Evolutionary conservation across 164 flowering plant genomes (phyloP).

Genomic region (Taxillus chinensis): DNA sequence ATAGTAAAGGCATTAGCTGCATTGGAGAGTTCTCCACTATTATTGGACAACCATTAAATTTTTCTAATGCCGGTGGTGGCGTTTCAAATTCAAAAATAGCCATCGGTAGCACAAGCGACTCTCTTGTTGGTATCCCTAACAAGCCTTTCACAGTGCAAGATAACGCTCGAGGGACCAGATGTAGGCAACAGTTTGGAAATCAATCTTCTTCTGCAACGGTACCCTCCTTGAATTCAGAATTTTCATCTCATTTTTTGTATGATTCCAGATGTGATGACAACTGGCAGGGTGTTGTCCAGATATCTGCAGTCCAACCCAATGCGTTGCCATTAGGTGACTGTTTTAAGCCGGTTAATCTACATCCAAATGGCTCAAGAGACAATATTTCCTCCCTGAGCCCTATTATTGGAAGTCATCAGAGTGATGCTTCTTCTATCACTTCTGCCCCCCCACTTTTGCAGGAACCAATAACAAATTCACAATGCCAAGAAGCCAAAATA

Average conservation of each 20-base stretch:
- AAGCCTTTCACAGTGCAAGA: conserved; percentile 31
- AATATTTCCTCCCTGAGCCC: conserved; percentile 21
- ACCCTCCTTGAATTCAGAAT: conserved; percentile 16
- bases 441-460: conserved; percentile 16
- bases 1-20: conserved; percentile 13
- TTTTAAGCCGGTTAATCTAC: conserved; percentile 17
- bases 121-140: conserved; percentile 25
- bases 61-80: conserved; percentile 23
- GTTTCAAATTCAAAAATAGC: conserved; percentile 20
- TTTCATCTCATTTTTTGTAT: conserved; percentile 32
- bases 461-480: conserved; percentile 27
- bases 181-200: conserved; percentile 16
- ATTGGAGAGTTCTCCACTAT: conserved; percentile 19
- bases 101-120: conserved; percentile 18
- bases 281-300: conserved; percentile 40
- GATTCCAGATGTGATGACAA: conserved; percentile 26
- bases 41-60: conserved; percentile 17
- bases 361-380: conserved; percentile 18
- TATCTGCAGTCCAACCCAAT: conserved; percentile 24
- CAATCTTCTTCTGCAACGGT: conserved; percentile 26
- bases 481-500: conserved; percentile 18
- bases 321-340: conserved; percentile 19
- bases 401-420: conserved; percentile 14
- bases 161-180: conserved; percentile 20
- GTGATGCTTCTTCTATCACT: conserved; percentile 22